These are phyloP conservation scores for Psophocarpus tetragonolobus DNA, from an alignment of 306 rosid species.

Conservation along the genomic window DNA sequence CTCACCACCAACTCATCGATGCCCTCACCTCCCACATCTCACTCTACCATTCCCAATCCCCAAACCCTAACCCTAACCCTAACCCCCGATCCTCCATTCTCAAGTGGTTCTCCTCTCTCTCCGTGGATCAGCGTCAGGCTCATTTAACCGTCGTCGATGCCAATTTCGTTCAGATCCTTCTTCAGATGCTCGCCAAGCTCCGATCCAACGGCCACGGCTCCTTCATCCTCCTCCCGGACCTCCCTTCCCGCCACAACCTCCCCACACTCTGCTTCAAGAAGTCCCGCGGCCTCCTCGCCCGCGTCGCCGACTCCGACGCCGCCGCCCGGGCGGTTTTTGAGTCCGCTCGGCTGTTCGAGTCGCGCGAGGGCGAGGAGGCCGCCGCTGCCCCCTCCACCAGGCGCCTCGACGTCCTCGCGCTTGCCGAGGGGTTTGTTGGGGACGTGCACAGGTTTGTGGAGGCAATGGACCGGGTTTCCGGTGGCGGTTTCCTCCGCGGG, in stretches of 20 bases:
- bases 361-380: slow-evolving; percentile 61
- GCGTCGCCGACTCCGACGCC: slow-evolving; percentile 54
- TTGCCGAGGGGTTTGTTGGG: slow-evolving; percentile 54
- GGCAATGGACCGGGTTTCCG: slow-evolving; percentile 62
- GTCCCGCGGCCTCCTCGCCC: slow-evolving; percentile 66
- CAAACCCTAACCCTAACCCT: not conserved
- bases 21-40: slow-evolving; percentile 86
- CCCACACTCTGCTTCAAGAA: slow-evolving; percentile 72
- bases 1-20: slow-evolving; percentile 77
- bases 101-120: slow-evolving; percentile 82
- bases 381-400: slow-evolving; percentile 43
- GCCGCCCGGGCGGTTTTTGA: slow-evolving; percentile 40
- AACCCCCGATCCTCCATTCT: slow-evolving; percentile 57
- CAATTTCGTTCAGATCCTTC: slow-evolving; percentile 59
- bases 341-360: slow-evolving; percentile 54
- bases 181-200: slow-evolving; percentile 64
- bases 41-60: slow-evolving; percentile 61
- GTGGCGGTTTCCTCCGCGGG: slow-evolving; percentile 73
- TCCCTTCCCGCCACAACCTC: slow-evolving; percentile 53
- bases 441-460: slow-evolving; percentile 59
- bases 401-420: slow-evolving; percentile 49
- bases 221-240: slow-evolving; percentile 84
- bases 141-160: slow-evolving; percentile 65
- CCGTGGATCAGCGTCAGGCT: slow-evolving; percentile 70
- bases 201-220: slow-evolving; percentile 56